Conservation (phyloP, 2,329 filamentous ascomycete genomes). For the Xylariales sp. region DNA sequence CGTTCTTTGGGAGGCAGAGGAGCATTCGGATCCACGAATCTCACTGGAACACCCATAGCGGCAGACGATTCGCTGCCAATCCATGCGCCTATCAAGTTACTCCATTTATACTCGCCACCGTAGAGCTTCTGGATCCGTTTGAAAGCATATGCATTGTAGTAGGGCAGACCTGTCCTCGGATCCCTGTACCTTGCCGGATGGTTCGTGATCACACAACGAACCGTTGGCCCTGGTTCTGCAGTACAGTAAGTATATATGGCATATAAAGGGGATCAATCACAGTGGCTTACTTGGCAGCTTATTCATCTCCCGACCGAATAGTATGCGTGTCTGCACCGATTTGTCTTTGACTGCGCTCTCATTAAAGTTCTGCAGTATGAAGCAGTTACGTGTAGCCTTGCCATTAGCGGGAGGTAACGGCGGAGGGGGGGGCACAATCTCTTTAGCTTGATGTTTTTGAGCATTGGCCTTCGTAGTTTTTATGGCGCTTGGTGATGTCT, state of each 20-base stretch:
- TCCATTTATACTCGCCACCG: conserved; percentile 84
- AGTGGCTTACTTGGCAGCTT: conserved; percentile 63
- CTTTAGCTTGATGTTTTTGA: conserved; percentile 44
- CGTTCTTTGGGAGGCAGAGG: conserved; percentile 47
- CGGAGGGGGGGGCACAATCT: conserved; percentile 47
- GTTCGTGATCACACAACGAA: conserved; percentile 84
- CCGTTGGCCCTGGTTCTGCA: conserved; percentile 61
- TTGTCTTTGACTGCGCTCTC: conserved; percentile 67
- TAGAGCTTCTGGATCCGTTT: conserved; percentile 81
- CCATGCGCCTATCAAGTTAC: conserved; percentile 82
- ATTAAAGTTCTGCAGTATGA: conserved; percentile 71
- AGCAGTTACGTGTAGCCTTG: conserved; percentile 68
- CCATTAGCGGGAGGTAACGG: conserved; percentile 55
- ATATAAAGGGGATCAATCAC: neutral
- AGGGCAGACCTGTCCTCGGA: conserved; percentile 84
- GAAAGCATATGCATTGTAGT: conserved; percentile 82
- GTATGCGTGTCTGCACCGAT: conserved; percentile 66
- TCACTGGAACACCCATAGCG: conserved; percentile 81
- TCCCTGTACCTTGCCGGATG: conserved; percentile 85
- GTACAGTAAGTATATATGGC: conserved; percentile 36
- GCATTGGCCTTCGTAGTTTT: conserved; percentile 43
- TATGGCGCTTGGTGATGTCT: conserved; percentile 38
- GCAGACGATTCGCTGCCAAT: conserved; percentile 75
- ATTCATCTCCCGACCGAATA: conserved; percentile 70
- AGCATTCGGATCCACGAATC: conserved; percentile 68